Evolutionary conservation across 805 yeast species (phyloP).

Genomic region (Suhomyces sp.): DNA sequence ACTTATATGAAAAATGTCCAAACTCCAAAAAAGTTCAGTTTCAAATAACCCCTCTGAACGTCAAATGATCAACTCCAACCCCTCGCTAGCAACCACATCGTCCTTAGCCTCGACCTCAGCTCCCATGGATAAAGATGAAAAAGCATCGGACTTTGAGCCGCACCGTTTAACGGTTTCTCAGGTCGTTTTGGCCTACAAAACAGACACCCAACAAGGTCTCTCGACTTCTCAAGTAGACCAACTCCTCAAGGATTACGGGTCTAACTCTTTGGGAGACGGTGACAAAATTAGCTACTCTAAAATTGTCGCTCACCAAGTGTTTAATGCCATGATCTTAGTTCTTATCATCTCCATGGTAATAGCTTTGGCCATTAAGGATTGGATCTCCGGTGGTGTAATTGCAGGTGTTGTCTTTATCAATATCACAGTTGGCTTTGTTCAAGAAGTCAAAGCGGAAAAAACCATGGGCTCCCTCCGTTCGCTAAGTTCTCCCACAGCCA

Average conservation of each 20-base stretch:
- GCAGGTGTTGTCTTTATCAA: constrained; percentile 64
- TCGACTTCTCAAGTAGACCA: constrained; percentile 16
- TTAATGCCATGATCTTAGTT: constrained; percentile 78
- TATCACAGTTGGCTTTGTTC: constrained; percentile 64
- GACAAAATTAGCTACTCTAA: constrained; percentile 50
- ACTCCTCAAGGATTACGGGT: constrained; percentile 42
- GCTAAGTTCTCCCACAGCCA: constrained; percentile 69
- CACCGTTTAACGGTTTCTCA: constrained; percentile 35
- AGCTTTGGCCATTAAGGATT: constrained; percentile 70
- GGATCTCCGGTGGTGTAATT: constrained; percentile 83
- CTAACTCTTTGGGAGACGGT: constrained; percentile 61
- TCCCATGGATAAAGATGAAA: constrained; percentile 2
- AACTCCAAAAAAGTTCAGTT: no score
- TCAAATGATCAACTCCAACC: no score
- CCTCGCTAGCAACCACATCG: constrained; percentile 2
- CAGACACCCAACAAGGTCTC: constrained; percentile 49
- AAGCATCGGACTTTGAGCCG: constrained; percentile 1
- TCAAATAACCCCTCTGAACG: no score
- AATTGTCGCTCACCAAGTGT: constrained; percentile 64
- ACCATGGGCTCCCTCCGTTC: constrained; percentile 74
- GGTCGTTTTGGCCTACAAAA: constrained; percentile 37
- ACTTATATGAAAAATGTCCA: no score
- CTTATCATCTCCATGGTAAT: constrained; percentile 67
- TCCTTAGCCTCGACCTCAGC: constrained; percentile 1
- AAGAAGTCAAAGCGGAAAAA: constrained; percentile 72